Conservation (phyloP, 495 filamentous ascomycete genomes). For the Rusavskia elegans region DNA sequence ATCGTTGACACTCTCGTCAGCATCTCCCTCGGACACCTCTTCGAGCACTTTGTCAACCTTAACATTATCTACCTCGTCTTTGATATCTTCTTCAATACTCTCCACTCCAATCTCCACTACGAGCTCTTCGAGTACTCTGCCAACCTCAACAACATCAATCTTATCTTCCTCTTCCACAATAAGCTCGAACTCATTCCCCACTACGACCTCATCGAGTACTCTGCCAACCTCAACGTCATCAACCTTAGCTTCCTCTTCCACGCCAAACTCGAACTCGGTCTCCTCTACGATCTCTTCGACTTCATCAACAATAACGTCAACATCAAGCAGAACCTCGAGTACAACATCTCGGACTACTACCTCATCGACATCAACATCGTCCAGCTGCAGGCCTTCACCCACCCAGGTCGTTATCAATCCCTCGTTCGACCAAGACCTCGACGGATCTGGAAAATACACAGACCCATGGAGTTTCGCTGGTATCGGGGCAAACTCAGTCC, state of each 20-base stretch:
- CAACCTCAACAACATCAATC: neutral
- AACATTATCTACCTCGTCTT: too few species aligned
- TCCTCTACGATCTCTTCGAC: neutral
- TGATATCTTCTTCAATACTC: too few species aligned
- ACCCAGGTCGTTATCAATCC: neutral
- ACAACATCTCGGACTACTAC: conserved; percentile 8
- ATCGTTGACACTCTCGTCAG: too few species aligned
- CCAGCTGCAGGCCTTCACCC: conserved; percentile 11
- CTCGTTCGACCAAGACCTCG: neutral
- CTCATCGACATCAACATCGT: conserved; percentile 20
- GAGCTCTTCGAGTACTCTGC: too few species aligned
- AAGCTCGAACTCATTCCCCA: too few species aligned
- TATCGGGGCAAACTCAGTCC: too few species aligned
- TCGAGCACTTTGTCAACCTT: too few species aligned
- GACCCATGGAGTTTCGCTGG: neutral
- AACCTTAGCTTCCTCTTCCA: too few species aligned
- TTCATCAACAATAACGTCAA: neutral
- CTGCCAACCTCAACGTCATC: conserved; percentile 17
- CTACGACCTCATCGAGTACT: too few species aligned
- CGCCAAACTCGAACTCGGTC: too few species aligned
- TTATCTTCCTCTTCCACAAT: neutral
- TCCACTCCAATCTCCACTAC: too few species aligned
- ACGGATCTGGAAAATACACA: neutral
- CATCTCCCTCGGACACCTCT: too few species aligned
- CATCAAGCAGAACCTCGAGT: conserved; percentile 9